phyloP scores from a whole-genome alignment of 73 alveolate species.

The Tetrahymena malaccensis region DNA sequence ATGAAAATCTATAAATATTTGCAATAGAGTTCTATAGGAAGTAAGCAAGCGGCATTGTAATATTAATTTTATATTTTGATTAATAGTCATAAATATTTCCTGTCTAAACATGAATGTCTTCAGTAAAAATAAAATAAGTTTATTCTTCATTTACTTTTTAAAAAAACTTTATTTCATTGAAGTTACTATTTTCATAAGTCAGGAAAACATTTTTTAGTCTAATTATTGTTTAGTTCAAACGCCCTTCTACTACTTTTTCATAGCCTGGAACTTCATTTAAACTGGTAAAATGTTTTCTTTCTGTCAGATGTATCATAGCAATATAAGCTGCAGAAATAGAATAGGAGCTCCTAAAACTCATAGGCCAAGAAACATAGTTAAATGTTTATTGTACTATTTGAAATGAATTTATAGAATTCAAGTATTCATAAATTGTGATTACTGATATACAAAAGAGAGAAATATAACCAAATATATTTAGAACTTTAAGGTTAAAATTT shows the following conservation, averaged over 20 bases:
- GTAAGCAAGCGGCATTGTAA: not conserved
- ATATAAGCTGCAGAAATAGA: not conserved
- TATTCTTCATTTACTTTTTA: not conserved
- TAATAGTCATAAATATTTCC: not conserved
- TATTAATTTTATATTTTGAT: not conserved
- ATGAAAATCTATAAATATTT: not conserved
- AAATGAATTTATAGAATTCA: not conserved
- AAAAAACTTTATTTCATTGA: not conserved
- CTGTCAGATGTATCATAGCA: not conserved
- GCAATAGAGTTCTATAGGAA: not conserved
- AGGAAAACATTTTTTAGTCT: not conserved
- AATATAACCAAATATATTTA: not conserved
- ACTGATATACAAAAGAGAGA: not conserved
- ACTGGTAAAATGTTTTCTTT: not conserved
- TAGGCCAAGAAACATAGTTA: not conserved
- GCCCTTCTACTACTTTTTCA: not conserved
- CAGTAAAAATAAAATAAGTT: not conserved
- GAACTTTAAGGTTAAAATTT: not conserved
- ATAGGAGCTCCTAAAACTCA: not conserved
- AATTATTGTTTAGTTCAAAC: not conserved
- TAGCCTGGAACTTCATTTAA: not conserved
- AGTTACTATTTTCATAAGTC: not conserved
- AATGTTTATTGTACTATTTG: not conserved
- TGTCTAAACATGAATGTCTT: not conserved
- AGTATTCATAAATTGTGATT: not conserved